Evolutionary conservation across 306 rosid genomes (phyloP).

Genomic region (Dicorynia guianensis): DNA sequence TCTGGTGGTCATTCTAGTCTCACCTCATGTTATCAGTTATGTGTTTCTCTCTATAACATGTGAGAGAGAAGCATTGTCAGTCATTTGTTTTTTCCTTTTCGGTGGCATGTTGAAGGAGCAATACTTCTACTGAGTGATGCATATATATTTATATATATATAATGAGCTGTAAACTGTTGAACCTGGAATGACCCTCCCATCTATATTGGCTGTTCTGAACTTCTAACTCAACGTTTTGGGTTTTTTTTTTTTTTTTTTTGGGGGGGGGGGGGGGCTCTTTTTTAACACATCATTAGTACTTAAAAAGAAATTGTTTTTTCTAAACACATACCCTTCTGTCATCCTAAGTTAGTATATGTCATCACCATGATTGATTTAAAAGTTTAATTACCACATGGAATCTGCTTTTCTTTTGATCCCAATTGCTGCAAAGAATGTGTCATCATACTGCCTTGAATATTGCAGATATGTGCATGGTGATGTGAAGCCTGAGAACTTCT

Average conservation of each 20-base stretch:
- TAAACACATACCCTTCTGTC: neutral
- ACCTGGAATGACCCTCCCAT: neutral
- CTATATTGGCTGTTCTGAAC: no score
- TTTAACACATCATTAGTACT: slow-evolving; percentile 3
- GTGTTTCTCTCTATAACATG: no score
- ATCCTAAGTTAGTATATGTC: neutral
- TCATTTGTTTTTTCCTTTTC: neutral
- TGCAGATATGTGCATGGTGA: slow-evolving; percentile 94
- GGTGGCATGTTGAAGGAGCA: neutral
- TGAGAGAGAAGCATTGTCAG: neutral
- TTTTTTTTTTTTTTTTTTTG: no score
- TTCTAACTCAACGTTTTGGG: no score
- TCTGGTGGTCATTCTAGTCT: no score
- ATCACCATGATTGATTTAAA: neutral
- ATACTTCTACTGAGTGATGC: neutral
- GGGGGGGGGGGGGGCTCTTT: neutral
- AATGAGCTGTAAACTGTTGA: neutral
- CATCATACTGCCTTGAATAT: slow-evolving; percentile 23
- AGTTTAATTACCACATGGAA: neutral
- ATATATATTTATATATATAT: neutral
- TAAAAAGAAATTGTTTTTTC: slow-evolving; percentile 9
- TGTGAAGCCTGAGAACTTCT: slow-evolving; percentile 93
- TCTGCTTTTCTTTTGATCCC: neutral
- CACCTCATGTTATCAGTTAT: no score
- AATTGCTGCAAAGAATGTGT: slow-evolving; percentile 15